phyloP scores from a whole-genome alignment of 768 basidiomycete species.

The Holtermannia corniformis region DNA sequence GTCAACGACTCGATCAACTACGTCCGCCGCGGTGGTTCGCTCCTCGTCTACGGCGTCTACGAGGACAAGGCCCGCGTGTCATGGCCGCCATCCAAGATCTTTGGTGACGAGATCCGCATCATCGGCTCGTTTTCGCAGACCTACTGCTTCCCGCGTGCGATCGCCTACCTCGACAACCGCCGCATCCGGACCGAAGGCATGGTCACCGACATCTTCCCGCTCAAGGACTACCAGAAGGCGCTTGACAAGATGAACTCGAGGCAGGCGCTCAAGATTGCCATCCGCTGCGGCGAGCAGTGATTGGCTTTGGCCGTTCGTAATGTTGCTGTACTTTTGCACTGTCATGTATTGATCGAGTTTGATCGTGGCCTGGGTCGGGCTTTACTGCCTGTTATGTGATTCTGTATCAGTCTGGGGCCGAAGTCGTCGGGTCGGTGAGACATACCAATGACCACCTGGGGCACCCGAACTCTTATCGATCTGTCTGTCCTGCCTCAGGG shows the following conservation, averaged over 20 bases:
- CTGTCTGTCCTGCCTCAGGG: too few relatives aligned
- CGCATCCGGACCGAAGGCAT: constrained; percentile 76
- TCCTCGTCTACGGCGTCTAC: constrained; percentile 67
- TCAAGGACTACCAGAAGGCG: constrained; percentile 56
- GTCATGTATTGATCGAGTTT: too few relatives aligned
- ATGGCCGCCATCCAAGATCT: constrained; percentile 78
- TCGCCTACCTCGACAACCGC: constrained; percentile 77
- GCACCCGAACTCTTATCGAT: too few relatives aligned
- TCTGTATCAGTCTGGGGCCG: too few relatives aligned
- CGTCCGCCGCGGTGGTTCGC: constrained; percentile 52
- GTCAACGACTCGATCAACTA: constrained; percentile 86
- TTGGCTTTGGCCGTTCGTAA: too few relatives aligned
- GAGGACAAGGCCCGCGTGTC: constrained; percentile 72
- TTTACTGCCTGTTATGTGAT: too few relatives aligned
- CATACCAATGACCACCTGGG: too few relatives aligned
- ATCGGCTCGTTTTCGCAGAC: constrained; percentile 45
- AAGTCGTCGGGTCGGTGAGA: too few relatives aligned
- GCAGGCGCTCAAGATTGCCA: constrained; percentile 32
- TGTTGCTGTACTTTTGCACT: too few relatives aligned
- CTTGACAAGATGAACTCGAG: constrained; percentile 56
- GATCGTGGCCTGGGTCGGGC: too few relatives aligned
- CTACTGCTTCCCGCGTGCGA: constrained; percentile 80
- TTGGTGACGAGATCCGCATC: constrained; percentile 58
- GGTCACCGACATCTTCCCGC: constrained; percentile 55
- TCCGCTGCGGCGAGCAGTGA: constrained; percentile 5